Conservation (phyloP, 2,329 filamentous ascomycete species). For the Colletotrichum noveboracense region DNA sequence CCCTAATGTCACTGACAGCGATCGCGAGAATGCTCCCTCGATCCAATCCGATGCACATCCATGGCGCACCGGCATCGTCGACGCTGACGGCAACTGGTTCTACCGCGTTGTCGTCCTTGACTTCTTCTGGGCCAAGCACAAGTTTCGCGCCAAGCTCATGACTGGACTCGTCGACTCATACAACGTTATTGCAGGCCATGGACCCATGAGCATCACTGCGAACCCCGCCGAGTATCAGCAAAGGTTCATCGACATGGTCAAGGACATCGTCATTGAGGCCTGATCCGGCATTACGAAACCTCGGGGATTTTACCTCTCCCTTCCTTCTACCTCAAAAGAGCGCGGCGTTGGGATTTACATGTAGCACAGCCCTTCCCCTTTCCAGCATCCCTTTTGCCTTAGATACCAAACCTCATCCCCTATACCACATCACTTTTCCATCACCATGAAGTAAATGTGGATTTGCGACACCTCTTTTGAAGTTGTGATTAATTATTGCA, state of each 20-base stretch:
- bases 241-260: conserved; percentile 55
- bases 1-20: conserved; percentile 8
- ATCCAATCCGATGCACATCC: conserved; percentile 28
- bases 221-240: conserved; percentile 70
- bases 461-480: background rate
- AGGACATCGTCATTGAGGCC: conserved; percentile 43
- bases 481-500: background rate
- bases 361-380: background rate
- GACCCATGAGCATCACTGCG: conserved; percentile 78
- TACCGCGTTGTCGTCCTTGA: conserved; percentile 74
- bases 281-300: background rate
- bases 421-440: background rate
- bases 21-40: conserved; percentile 48
- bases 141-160: conserved; percentile 68
- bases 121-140: conserved; percentile 82
- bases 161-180: conserved; percentile 68
- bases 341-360: background rate
- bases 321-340: background rate
- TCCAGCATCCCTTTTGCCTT: background rate
- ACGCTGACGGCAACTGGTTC: conserved; percentile 67
- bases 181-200: conserved; percentile 67
- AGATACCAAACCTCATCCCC: background rate
- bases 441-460: background rate
- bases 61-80: conserved; percentile 68
- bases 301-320: background rate